phyloP scores from a whole-genome alignment of 2,329 filamentous ascomycete genomes.

The Sporothrix euskadiensis region DNA sequence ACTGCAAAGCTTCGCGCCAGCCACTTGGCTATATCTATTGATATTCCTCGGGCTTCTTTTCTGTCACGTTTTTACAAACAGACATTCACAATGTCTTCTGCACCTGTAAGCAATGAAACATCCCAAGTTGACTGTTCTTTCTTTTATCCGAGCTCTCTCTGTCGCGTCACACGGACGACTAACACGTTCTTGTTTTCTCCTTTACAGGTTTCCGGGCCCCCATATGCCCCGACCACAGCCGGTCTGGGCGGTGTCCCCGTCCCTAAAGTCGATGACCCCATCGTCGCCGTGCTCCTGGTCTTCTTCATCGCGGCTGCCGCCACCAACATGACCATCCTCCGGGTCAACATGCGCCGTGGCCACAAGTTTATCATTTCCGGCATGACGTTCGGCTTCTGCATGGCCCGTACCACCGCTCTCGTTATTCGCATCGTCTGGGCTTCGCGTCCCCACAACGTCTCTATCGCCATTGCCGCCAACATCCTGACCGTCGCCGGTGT shows the following conservation, averaged over 20 bases:
- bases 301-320: slow-evolving; percentile 57
- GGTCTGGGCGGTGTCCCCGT: slow-evolving; percentile 60
- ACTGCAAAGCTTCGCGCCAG: not conserved
- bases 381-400: slow-evolving; percentile 60
- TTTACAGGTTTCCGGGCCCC: slow-evolving; percentile 36
- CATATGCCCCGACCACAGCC: slow-evolving; percentile 49
- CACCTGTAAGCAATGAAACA: slow-evolving; percentile 3
- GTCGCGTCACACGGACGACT: not conserved
- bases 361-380: slow-evolving; percentile 63
- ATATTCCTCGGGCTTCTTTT: not conserved
- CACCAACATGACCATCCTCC: slow-evolving; percentile 60
- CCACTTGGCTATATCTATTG: slow-evolving; percentile 9
- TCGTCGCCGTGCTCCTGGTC: slow-evolving; percentile 62
- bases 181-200: not conserved
- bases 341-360: slow-evolving; percentile 50
- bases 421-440: slow-evolving; percentile 57
- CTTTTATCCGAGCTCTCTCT: not conserved
- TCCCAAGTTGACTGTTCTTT: not conserved
- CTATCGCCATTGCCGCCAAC: slow-evolving; percentile 58
- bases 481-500: slow-evolving; percentile 75
- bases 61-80: not conserved
- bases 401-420: slow-evolving; percentile 55
- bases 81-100: not conserved
- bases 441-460: slow-evolving; percentile 42
- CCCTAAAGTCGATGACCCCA: slow-evolving; percentile 60